phyloP scores from a whole-genome alignment of 495 filamentous ascomycete genomes.

The Immersiella caudata region DNA sequence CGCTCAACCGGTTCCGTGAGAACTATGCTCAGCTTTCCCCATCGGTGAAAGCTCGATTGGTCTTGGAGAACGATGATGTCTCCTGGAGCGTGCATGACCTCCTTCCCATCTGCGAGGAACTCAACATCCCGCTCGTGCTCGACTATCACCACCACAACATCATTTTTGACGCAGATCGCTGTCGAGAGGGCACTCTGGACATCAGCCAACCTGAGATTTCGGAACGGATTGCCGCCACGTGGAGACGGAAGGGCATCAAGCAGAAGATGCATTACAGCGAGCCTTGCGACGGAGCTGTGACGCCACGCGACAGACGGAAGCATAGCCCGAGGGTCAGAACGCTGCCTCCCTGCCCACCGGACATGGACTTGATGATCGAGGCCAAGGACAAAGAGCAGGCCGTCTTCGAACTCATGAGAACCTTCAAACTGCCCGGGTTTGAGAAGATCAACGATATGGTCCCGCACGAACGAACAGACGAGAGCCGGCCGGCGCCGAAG shows the following conservation, averaged over 20 bases:
- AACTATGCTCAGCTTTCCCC: slow-evolving; percentile 69
- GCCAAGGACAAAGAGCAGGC: slow-evolving; percentile 98
- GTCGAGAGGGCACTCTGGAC: slow-evolving; percentile 86
- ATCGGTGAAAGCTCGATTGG: slow-evolving; percentile 76
- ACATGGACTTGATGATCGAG: slow-evolving; percentile 97
- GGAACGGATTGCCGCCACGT: slow-evolving; percentile 75
- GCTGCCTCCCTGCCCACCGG: slow-evolving; percentile 76
- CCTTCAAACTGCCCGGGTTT: slow-evolving; percentile 77
- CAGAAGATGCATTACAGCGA: slow-evolving; percentile 98
- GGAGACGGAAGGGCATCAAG: slow-evolving; percentile 82
- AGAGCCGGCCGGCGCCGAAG: slow-evolving; percentile 65
- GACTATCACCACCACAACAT: slow-evolving; percentile 98
- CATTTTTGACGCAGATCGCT: slow-evolving; percentile 68
- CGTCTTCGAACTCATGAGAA: slow-evolving; percentile 91
- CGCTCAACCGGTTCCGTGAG: slow-evolving; percentile 76
- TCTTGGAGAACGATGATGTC: slow-evolving; percentile 95
- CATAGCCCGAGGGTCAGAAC: slow-evolving; percentile 77
- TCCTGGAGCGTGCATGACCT: slow-evolving; percentile 87
- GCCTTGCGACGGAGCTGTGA: slow-evolving; percentile 72
- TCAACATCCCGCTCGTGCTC: slow-evolving; percentile 89
- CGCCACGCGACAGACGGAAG: slow-evolving; percentile 73
- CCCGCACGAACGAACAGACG: slow-evolving; percentile 75
- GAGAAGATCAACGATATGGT: slow-evolving; percentile 76
- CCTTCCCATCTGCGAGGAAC: slow-evolving; percentile 86
- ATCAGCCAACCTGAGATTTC: slow-evolving; percentile 65